Base-by-base conservation (phyloP, 352 stramenopile species). In the Globisporangium canariense region DNA sequence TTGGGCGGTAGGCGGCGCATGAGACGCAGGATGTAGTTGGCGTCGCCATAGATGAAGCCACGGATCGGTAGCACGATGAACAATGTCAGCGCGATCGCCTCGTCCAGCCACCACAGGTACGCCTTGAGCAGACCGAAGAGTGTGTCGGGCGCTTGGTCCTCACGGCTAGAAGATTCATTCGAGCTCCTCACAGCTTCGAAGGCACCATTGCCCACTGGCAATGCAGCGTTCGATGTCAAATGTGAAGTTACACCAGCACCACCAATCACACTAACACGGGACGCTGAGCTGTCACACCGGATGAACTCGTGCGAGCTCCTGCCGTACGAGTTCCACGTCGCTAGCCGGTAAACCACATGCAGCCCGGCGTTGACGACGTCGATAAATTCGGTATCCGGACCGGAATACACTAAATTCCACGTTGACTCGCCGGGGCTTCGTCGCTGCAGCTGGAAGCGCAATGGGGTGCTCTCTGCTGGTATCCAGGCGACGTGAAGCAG, bases 101-200 rank as follows among this genome's bases (percentile, higher is more conserved):
- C 86, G 54, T 94, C 83, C n/a, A 94, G 72, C 86, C 86, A 94
- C 83, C 85, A 94, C 36, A 92, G 70, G 63, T 91, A 91, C 18
- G 76, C 74, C 59, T 87, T 90, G 32, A 93, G 61, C 49, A 85
- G 40, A 9, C 69, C 67, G 52, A 83, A 80, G 25, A 81, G 38
- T n/a, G 73, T 61, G 53, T 67, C 62, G 7, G 62, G 18, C 8
- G 10, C 1, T 0, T 45, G 13, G 56, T 18, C 65, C 13, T 73
- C 58, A 30, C 46, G 66, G 60, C 36, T 71, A 32, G 41, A 57
- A 9, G 46, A 58, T 6, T 34, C 50, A 30, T 53, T 51, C 46
- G 47, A 45, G 47, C n/a, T 36, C 28, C 14, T 58, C 16, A 2
- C 18, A 11, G 34, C 22, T 4, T 65, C 58, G 11, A 57, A 22